Percentiles rank a stretch among this genome's conserved stretches.
These are phyloP conservation scores for Fragilaria crotonensis DNA, from an alignment of 108 stramenopile species.

Conservation along the genomic window DNA sequence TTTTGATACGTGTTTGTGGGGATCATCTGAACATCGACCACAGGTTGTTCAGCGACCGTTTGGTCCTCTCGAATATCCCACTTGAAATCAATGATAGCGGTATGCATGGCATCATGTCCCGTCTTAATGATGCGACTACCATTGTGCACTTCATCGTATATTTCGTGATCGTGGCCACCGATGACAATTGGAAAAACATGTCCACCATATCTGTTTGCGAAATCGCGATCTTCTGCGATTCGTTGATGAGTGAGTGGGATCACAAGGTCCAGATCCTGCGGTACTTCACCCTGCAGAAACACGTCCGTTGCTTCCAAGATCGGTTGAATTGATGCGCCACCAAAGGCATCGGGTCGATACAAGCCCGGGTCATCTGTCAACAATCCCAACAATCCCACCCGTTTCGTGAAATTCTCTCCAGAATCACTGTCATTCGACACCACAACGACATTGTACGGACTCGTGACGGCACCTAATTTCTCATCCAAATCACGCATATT, in stretches of 20 bases:
- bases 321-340: conserved; percentile 34
- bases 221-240: conserved; percentile 19
- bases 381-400: conserved; percentile 53
- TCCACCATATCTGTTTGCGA: conserved; percentile 16
- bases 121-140: conserved; percentile 30
- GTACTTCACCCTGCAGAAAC: too few relatives aligned
- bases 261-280: conserved; percentile 25
- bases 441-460: conserved; percentile 38
- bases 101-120: conserved; percentile 26
- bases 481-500: conserved; percentile 39
- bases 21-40: conserved; percentile 12
- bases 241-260: conserved; percentile 71
- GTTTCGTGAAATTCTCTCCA: conserved; percentile 9
- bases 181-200: conserved; percentile 27
- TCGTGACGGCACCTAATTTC: conserved; percentile 17
- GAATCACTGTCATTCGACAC: conserved; percentile 19
- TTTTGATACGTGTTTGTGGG: conserved; percentile 14
- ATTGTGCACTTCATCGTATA: conserved; percentile 16
- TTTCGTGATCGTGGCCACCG: conserved; percentile 51
- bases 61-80: conserved; percentile 8
- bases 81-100: conserved; percentile 31
- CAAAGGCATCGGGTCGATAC: conserved; percentile 55
- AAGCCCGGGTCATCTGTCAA: conserved; percentile 58
- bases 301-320: conserved; percentile 18
- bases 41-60: conserved; percentile 1